Evolutionary conservation across 441 rosid species (phyloP), one percentile per base, ranked within the genome.

Genomic region (Omphalea diandra): DNA sequence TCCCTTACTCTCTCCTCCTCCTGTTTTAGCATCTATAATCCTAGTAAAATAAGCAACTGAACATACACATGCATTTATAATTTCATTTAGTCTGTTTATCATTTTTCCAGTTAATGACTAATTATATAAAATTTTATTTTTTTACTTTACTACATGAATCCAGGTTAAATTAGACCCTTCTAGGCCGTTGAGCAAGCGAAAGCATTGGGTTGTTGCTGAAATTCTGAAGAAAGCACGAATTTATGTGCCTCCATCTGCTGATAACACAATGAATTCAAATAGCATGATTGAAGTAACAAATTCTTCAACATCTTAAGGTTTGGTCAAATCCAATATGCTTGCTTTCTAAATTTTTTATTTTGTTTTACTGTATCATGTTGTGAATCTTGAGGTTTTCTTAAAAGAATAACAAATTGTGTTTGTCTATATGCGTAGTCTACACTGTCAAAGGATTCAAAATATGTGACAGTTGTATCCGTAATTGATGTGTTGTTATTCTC

Each of bases 121-220:
- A 7, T 44, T 40, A 7, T 18, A 18, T 50, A 31, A 12, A 53
- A 18, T 31, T 31, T 33, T 38, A 40, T 17, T 11, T 31, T 64
- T 17, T 61, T 35, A 38, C 57, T n/a, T n/a, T n/a, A n/a, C n/a
- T n/a, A 27, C 32, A 26, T 22, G 65, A 1, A 63, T 60, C 60
- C 80, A 87, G 94, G 97, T 94, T 70, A 86, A 86, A 73, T 81
- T 90, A 77, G 97, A 91, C 82, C 94, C 96, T 46, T 91, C 94
- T 26, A 88, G 98, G 74, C 96, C 98, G 5, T 75, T 94, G 82
- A 94, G 97, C 81, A 88, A 88, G 82, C 81, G 64, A 73, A 94
- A 94, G 90, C 75, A 83, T 69, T 94, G 97, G 98, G 71, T 86
- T 68, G 92, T 94, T 59, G 90, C 97, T 65, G 96, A 94, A 71